Evolutionary conservation across 208 protist species (phyloP).

Genomic region (Leptomonas seymouri): DNA sequence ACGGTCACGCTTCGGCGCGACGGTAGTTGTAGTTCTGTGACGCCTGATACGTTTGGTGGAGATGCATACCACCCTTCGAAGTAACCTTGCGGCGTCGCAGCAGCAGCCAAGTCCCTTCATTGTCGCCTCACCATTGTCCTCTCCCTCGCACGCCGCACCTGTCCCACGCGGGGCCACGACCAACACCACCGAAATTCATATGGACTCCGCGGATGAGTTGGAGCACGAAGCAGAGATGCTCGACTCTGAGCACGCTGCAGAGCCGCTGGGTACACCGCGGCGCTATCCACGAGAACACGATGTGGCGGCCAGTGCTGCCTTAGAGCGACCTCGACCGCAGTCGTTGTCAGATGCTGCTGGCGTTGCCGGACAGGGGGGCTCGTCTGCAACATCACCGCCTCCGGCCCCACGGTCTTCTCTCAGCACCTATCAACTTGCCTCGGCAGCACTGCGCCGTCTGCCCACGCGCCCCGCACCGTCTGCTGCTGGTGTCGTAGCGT

Average conservation of each 20-base stretch:
- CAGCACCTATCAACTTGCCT: conserved; percentile 21
- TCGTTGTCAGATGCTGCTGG: too few species aligned
- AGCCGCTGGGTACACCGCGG: too few species aligned
- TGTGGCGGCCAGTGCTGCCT: too few species aligned
- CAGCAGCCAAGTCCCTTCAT: conserved; percentile 12
- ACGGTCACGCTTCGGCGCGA: too few species aligned
- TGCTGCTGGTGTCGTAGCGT: background rate
- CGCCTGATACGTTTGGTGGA: too few species aligned
- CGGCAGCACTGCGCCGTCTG: conserved; percentile 22
- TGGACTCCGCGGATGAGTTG: conserved; percentile 14
- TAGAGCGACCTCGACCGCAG: too few species aligned
- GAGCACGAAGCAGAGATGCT: background rate
- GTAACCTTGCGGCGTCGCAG: background rate
- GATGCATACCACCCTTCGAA: background rate
- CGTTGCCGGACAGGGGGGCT: too few species aligned
- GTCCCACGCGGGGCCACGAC: background rate
- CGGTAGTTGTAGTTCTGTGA: too few species aligned
- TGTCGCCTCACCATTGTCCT: background rate
- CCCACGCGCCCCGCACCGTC: conserved; percentile 3
- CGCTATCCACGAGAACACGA: too few species aligned
- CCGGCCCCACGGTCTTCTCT: background rate
- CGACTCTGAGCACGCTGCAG: too few species aligned
- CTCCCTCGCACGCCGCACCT: background rate
- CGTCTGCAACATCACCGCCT: background rate
- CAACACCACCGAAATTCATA: conserved; percentile 9